Evolutionary conservation across 306 rosid genomes (phyloP), one percentile per base, ranked within the genome.

Genomic region (Cotoneaster glaucophyllus): DNA sequence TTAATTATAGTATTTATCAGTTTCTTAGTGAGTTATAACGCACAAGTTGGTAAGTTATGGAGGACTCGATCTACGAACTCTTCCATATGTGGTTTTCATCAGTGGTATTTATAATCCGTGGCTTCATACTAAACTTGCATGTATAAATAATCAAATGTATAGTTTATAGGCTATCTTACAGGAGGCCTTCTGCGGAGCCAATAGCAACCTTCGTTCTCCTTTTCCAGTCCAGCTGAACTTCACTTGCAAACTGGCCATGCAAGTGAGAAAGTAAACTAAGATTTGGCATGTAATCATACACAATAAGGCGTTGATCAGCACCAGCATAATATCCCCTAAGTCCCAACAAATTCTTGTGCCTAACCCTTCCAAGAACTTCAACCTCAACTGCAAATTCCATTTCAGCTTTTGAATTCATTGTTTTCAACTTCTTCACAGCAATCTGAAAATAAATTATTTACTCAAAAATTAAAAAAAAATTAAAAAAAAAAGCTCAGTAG

Each of bases 321-420:
- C 93, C 98, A 39, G 84, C 91, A 71, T 93, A 93, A 64, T 88
- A 93, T 3, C 98, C 98, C 57, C 93, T 88, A 3, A 93, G 87
- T 11, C 97, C 93, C 24, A 91, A 79, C 73, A 93, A 86, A 34
- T 91, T 93, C 71, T 93, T 93, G 88, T 93, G 98, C 85, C 92
- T 77, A 25, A 91, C 96, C 84, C 98, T 89, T 32, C 92, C 98
- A 11, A 93, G 93, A 68, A 93, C 98, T 78, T 93, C 98, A 5
- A 91, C 98, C 84, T 93, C 98, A 26, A 91, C 98, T 1, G 98
- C 96, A 72, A 93, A 93, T 76, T 93, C 98, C 98, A 91, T 91
- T 83, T 93, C 93, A 12, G 96, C 97, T 77, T 93, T 93, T 6
- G 90, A 89, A 82, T 76, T 93, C 96, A 91, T 91, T 52, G 92